Evolutionary conservation across 106 monocot species (phyloP).

Genomic region (Platanthera guangdongensis): DNA sequence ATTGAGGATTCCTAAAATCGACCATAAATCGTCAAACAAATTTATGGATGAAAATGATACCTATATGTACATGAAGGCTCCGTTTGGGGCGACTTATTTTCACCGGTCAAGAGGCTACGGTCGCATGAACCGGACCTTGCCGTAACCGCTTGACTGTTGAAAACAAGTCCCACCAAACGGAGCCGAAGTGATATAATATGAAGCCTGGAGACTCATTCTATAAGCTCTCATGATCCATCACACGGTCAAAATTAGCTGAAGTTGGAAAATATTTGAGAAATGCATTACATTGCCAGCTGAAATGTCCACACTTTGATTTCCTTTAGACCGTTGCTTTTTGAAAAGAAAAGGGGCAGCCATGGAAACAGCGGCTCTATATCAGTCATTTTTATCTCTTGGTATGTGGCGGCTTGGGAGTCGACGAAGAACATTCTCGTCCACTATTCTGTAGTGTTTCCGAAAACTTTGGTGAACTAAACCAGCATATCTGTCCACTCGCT

Average conservation of each 20-base stretch:
- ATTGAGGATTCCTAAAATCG: no score
- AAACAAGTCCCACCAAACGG: not conserved
- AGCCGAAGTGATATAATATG: not conserved
- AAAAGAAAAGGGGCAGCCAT: no score
- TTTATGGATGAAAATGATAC: no score
- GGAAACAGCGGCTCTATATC: not conserved
- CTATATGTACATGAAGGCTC: no score
- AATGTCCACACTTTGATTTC: not conserved
- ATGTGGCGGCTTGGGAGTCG: slow-evolving; percentile 49
- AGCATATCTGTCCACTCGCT: slow-evolving; percentile 64
- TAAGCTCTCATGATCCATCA: no score
- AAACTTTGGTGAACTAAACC: slow-evolving; percentile 72
- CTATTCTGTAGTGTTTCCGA: slow-evolving; percentile 72
- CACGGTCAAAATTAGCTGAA: not conserved
- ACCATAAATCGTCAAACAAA: no score
- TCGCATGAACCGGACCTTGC: no score
- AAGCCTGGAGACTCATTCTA: no score
- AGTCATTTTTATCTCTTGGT: slow-evolving; percentile 13
- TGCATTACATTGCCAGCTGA: not conserved
- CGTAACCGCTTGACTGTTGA: no score
- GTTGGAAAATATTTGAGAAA: not conserved
- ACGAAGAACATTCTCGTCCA: slow-evolving; percentile 74
- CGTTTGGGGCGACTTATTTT: no score
- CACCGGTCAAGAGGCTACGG: no score
- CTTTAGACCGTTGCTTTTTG: no score